Conservation (phyloP, 495 filamentous ascomycete genomes). For the Immersiella caudata region DNA sequence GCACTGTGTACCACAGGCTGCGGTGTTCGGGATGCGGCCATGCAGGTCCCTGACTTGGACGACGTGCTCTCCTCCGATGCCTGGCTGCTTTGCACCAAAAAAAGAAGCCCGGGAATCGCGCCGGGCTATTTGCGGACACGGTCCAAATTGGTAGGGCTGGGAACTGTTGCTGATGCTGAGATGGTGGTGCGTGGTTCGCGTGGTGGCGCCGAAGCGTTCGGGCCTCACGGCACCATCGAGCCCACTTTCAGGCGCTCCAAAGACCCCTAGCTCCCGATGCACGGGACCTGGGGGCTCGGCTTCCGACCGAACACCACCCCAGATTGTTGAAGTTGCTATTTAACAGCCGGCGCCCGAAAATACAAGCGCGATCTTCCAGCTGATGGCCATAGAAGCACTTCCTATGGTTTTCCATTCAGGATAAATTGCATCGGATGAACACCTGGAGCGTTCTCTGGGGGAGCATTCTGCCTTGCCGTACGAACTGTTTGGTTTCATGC, state of each 20-base stretch:
- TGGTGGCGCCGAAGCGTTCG: neutral
- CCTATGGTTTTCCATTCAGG: neutral
- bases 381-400: constrained; percentile 3
- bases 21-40: neutral
- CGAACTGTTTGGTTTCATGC: constrained; percentile 6
- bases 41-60: neutral
- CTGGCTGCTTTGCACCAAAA: neutral
- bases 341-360: neutral
- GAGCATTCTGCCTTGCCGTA: neutral
- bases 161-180: neutral
- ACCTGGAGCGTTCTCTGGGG: neutral
- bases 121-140: neutral
- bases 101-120: neutral
- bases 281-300: neutral
- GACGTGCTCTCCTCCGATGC: neutral
- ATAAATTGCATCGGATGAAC: neutral
- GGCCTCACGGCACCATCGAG: neutral
- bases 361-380: neutral
- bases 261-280: neutral
- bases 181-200: neutral
- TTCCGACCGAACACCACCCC: neutral
- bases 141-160: neutral
- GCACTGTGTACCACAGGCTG: neutral
- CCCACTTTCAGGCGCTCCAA: neutral
- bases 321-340: neutral